phyloP scores from a whole-genome alignment of 148 eudicot species.

The Cornus florida region DNA sequence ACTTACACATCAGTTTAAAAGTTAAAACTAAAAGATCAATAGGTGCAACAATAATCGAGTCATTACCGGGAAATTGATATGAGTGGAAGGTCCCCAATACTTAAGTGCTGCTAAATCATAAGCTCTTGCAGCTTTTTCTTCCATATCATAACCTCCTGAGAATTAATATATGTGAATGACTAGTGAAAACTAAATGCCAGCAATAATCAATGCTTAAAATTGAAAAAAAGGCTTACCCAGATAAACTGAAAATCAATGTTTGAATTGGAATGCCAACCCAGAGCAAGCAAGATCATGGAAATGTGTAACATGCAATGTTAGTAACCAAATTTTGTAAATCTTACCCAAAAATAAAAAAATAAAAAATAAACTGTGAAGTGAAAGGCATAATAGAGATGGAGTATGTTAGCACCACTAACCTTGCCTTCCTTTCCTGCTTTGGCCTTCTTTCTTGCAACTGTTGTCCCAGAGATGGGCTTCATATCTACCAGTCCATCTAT shows the following conservation, averaged over 20 bases:
- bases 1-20: background rate
- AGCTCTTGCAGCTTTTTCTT: slow-evolving; percentile 91
- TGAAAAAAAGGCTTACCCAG: slow-evolving; percentile 55
- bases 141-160: slow-evolving; percentile 91
- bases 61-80: slow-evolving; percentile 80
- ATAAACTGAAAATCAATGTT: slow-evolving; percentile 51
- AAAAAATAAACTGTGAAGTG: background rate
- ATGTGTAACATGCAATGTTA: background rate
- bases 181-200: background rate
- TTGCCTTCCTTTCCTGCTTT: slow-evolving; percentile 95
- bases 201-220: slow-evolving; percentile 5
- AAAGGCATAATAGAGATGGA: background rate
- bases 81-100: slow-evolving; percentile 93
- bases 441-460: slow-evolving; percentile 95
- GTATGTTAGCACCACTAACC: slow-evolving; percentile 36
- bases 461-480: slow-evolving; percentile 81
- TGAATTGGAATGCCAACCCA: background rate
- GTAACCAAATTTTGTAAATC: background rate
- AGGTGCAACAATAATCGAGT: background rate
- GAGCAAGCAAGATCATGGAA: slow-evolving; percentile 20
- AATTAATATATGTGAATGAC: background rate
- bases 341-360: no score
- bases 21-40: background rate
- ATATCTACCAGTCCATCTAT: slow-evolving; percentile 85
- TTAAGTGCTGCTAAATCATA: slow-evolving; percentile 93